Conservation (phyloP, 2,329 filamentous ascomycete species). For the Gaeumannomyces tritici region DNA sequence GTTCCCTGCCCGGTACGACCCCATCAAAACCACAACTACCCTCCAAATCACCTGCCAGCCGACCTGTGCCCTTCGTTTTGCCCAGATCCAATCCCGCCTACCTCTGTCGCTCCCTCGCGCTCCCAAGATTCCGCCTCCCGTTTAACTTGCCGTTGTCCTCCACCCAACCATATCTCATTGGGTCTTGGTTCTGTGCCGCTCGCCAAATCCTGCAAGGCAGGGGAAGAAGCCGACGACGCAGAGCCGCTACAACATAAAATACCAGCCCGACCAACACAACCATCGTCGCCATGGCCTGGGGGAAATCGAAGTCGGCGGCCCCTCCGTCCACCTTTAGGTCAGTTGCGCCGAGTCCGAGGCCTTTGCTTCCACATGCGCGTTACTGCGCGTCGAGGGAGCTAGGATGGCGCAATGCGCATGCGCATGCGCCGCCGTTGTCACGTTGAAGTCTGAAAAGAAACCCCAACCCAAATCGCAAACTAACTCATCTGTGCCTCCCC, state of each 20-base stretch:
- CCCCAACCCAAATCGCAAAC: not conserved
- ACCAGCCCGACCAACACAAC: not conserved
- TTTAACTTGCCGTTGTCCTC: not conserved
- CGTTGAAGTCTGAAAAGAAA: too few relatives aligned
- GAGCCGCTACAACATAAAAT: too few relatives aligned
- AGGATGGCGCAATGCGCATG: not conserved
- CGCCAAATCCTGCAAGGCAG: not conserved
- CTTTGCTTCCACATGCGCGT: too few relatives aligned
- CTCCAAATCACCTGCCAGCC: not conserved
- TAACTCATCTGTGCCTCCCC: not conserved
- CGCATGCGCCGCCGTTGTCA: not conserved
- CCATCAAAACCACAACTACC: not conserved
- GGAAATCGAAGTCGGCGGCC: constrained; percentile 17
- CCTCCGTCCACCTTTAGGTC: constrained; percentile 21
- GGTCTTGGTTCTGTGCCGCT: not conserved
- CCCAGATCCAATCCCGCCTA: not conserved
- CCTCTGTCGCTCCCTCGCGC: not conserved
- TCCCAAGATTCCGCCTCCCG: too few relatives aligned
- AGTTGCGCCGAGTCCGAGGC: not conserved
- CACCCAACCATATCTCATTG: not conserved
- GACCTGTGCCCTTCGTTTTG: not conserved
- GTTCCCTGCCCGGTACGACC: not conserved
- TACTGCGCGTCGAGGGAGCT: not conserved
- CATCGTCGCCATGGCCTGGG: constrained; percentile 21
- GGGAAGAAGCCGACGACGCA: not conserved